Conservation (phyloP, 768 basidiomycete species). For the Leucosporidium yakuticum region DNA sequence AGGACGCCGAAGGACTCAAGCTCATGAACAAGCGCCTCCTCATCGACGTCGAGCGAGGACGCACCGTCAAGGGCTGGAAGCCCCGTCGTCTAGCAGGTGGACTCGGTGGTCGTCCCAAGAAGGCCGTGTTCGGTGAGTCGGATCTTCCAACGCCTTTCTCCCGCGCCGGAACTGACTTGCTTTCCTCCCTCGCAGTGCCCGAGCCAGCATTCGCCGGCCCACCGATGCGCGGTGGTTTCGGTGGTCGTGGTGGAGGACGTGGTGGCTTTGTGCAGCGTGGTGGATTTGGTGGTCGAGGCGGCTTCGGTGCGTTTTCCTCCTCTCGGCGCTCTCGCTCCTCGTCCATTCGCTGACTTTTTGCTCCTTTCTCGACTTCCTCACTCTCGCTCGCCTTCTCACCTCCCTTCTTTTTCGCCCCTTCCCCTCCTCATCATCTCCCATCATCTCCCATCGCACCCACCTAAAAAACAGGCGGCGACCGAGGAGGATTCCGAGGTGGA, state of each 20-base stretch:
- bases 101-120: slow-evolving; percentile 91
- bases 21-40: slow-evolving; percentile 94
- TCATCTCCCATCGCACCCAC: no score
- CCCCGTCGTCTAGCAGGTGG: slow-evolving; percentile 95
- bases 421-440: no score
- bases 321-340: no score
- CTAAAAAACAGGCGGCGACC: background rate
- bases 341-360: no score
- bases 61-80: slow-evolving; percentile 98
- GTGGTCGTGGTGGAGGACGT: slow-evolving; percentile 38
- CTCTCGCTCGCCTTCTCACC: no score
- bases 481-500: slow-evolving; percentile 4
- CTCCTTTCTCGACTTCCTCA: no score
- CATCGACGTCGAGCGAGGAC: slow-evolving; percentile 95
- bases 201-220: slow-evolving; percentile 38
- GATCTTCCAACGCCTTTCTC: background rate
- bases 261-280: slow-evolving; percentile 43
- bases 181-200: slow-evolving; percentile 46
- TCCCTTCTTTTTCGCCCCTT: no score
- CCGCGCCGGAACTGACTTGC: slow-evolving; percentile 6
- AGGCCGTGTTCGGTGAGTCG: slow-evolving; percentile 14
- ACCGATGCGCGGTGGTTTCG: slow-evolving; percentile 32
- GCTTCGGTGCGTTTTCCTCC: background rate
- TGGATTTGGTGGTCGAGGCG: slow-evolving; percentile 26
- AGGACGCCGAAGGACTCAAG: slow-evolving; percentile 93